Evolutionary conservation across 2,329 filamentous ascomycete species (phyloP).

Genomic region (Aspergillus fischeri): DNA sequence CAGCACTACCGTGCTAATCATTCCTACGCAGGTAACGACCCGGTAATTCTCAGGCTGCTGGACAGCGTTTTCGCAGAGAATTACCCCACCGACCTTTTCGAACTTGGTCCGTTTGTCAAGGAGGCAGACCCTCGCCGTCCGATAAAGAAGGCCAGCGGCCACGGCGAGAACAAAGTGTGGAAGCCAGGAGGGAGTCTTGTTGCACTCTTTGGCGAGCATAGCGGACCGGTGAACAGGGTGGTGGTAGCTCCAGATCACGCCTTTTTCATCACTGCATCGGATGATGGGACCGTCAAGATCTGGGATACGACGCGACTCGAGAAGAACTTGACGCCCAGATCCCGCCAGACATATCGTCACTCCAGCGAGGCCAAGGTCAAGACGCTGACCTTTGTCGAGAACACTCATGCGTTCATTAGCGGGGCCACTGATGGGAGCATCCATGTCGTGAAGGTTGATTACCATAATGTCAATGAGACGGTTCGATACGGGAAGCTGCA

Average conservation of each 20-base stretch:
- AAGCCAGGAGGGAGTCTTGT: slow-evolving; percentile 78
- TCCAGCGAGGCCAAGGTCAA: slow-evolving; percentile 67
- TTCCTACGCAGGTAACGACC: slow-evolving; percentile 76
- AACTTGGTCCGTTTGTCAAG: slow-evolving; percentile 75
- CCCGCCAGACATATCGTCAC: slow-evolving; percentile 80
- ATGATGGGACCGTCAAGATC: slow-evolving; percentile 84
- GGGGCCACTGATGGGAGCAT: slow-evolving; percentile 87
- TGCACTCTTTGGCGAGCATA: slow-evolving; percentile 85
- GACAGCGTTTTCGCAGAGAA: slow-evolving; percentile 76
- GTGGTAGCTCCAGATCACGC: slow-evolving; percentile 81
- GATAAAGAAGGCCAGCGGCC: slow-evolving; percentile 53
- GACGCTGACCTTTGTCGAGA: slow-evolving; percentile 84
- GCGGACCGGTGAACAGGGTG: slow-evolving; percentile 74
- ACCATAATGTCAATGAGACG: slow-evolving; percentile 54
- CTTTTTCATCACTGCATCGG: slow-evolving; percentile 91
- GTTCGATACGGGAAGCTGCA: slow-evolving; percentile 73
- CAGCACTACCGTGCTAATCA: slow-evolving; percentile 62
- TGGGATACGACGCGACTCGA: slow-evolving; percentile 92
- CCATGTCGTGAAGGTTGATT: slow-evolving; percentile 81
- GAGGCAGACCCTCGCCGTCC: slow-evolving; percentile 55
- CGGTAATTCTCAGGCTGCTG: slow-evolving; percentile 59
- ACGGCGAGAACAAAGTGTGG: slow-evolving; percentile 63
- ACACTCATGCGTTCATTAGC: slow-evolving; percentile 89
- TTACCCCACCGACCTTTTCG: slow-evolving; percentile 56
- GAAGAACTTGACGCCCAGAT: slow-evolving; percentile 82